These are phyloP conservation scores for Yarrowia sp. DNA, from an alignment of 805 yeast genomes.

Conservation along the genomic window DNA sequence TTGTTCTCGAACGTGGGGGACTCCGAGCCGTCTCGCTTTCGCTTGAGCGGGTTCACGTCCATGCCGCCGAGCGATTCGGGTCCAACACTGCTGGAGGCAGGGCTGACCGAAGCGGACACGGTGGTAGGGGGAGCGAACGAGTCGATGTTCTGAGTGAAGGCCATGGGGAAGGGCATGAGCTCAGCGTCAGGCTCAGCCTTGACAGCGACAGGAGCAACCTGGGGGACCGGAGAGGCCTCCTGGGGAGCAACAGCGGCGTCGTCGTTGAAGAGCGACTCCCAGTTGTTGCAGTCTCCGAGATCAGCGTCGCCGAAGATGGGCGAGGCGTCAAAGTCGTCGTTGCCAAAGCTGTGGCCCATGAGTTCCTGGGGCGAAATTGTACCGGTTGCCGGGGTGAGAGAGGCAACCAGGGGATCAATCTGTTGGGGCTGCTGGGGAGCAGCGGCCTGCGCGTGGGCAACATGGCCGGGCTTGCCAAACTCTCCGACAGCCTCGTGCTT, in stretches of 20 bases:
- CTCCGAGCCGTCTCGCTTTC: conserved; percentile 43
- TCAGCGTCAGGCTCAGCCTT: conserved; percentile 36
- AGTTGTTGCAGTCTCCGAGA: conserved; percentile 44
- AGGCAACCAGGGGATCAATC: conserved; percentile 39
- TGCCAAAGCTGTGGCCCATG: conserved; percentile 30
- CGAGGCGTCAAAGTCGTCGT: conserved; percentile 45
- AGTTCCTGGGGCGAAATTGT: conserved; percentile 39
- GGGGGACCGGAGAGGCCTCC: conserved; percentile 3
- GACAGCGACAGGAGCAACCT: conserved; percentile 18
- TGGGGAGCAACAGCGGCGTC: conserved; percentile 23
- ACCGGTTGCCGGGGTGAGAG: conserved; percentile 40
- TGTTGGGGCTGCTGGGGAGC: conserved; percentile 26
- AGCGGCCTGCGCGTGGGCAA: conserved; percentile 8
- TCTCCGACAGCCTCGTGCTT: conserved; percentile 36
- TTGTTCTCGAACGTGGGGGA: conserved; percentile 47
- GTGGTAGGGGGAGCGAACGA: conserved; percentile 11
- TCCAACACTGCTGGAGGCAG: conserved; percentile 39
- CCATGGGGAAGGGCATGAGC: conserved; percentile 35
- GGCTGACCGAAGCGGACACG: conserved; percentile 35
- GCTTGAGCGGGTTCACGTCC: conserved; percentile 34
- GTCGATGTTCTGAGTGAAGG: conserved; percentile 38
- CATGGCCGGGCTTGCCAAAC: conserved; percentile 31
- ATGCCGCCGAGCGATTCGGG: conserved; percentile 15
- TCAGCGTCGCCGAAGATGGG: conserved; percentile 49
- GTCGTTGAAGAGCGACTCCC: conserved; percentile 51